These are phyloP conservation scores for Halophytophthora batemanensis DNA, from an alignment of 352 stramenopile species.

Conservation along the genomic window DNA sequence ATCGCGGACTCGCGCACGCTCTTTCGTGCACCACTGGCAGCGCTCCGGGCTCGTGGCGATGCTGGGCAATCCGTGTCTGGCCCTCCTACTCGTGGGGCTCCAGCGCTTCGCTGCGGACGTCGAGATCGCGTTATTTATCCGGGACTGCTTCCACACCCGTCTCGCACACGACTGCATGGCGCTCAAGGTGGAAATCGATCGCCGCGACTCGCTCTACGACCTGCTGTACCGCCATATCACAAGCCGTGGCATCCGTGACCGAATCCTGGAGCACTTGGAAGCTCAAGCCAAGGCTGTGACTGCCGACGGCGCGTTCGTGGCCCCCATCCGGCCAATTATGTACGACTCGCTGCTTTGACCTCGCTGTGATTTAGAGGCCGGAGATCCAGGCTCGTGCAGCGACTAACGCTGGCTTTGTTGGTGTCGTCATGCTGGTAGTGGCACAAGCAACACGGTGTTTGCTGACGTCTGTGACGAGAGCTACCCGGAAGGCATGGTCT, in stretches of 20 bases:
- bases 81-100: conserved; percentile 1
- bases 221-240: conserved; percentile 9
- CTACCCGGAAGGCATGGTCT: conserved; percentile 60
- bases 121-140: conserved; percentile 7
- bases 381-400: too few species aligned
- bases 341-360: background rate
- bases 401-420: too few species aligned
- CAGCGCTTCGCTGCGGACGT: conserved; percentile 3
- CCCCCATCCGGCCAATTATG: conserved; percentile 16
- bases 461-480: conserved; percentile 49
- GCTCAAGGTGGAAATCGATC: conserved; percentile 18
- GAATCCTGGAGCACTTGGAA: conserved; percentile 16
- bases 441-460: conserved; percentile 59
- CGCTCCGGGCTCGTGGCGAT: conserved; percentile 15
- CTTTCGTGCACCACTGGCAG: conserved; percentile 18
- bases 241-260: conserved; percentile 4
- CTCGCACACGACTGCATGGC: conserved; percentile 4
- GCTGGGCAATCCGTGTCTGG: too few species aligned
- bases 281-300: conserved; percentile 2
- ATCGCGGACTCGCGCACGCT: conserved; percentile 25
- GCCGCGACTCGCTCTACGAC: conserved; percentile 14
- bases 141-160: conserved; percentile 14
- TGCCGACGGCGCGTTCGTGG: background rate
- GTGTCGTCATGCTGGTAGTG: conserved; percentile 15
- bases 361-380: background rate